A percentile compares a stretch with the other conserved stretches of the same genome.
Evolutionary conservation across 257 asterid genomes (phyloP).

Genomic region (Salvia hispanica): DNA sequence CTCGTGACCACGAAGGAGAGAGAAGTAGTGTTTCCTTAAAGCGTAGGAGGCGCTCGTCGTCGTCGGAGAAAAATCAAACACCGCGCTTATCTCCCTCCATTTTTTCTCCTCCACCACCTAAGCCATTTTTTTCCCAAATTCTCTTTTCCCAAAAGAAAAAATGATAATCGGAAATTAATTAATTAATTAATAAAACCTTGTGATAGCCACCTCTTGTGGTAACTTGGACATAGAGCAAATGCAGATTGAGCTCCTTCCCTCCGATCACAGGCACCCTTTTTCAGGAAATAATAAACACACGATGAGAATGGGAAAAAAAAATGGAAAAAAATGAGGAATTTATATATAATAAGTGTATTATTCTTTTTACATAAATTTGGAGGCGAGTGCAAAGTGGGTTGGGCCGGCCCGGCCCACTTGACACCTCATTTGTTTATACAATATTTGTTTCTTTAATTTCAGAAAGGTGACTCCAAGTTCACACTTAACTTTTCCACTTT

Average conservation of each 20-base stretch:
- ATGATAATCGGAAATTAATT: no score
- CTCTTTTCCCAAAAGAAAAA: no score
- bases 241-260: constrained; percentile 68
- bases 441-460: no score
- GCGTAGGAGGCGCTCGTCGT: constrained; percentile 87
- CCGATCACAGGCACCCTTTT: constrained; percentile 76
- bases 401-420: no score
- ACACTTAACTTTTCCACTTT: no score
- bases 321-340: neutral
- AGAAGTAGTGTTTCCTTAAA: constrained; percentile 66
- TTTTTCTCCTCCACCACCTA: constrained; percentile 68
- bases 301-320: neutral
- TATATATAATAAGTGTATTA: no score
- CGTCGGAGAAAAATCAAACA: constrained; percentile 63
- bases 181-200: constrained; percentile 42
- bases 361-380: constrained; percentile 47
- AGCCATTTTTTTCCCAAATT: no score
- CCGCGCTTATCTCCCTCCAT: constrained; percentile 73
- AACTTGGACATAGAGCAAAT: constrained; percentile 66
- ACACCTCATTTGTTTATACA: no score
- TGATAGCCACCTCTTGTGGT: constrained; percentile 78
- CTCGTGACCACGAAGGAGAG: constrained; percentile 60
- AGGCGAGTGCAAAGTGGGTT: constrained; percentile 40
- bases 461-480: no score
- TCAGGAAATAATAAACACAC: neutral